These are phyloP conservation scores for Sporothrix dimorphospora DNA, from an alignment of 2,329 filamentous ascomycete genomes.

Conservation along the genomic window DNA sequence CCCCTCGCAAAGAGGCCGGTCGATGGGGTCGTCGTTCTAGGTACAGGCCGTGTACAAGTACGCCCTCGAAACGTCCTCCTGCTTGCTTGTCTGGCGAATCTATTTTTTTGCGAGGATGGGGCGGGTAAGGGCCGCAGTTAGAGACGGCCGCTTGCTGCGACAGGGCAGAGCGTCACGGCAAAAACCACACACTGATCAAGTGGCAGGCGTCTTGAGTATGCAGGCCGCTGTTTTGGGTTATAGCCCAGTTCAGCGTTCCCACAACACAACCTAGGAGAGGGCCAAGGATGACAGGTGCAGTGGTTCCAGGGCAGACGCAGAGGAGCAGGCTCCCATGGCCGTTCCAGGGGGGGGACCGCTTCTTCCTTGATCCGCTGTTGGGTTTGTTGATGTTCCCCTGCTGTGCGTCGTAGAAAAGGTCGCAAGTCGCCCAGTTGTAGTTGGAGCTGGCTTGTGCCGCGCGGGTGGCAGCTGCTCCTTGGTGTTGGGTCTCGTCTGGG, in stretches of 20 bases:
- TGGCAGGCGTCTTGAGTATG: slow-evolving; percentile 30
- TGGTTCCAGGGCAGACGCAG: slow-evolving; percentile 21
- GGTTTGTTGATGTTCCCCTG: slow-evolving; percentile 10
- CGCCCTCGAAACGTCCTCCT: slow-evolving; percentile 26
- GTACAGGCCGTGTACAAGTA: slow-evolving; percentile 29
- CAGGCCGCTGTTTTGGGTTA: slow-evolving; percentile 34
- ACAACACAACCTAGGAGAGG: slow-evolving; percentile 24
- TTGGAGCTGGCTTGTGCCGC: neutral
- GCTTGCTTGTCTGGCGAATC: neutral
- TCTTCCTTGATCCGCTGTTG: neutral
- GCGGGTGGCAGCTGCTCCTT: neutral
- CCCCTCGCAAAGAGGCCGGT: slow-evolving; percentile 16
- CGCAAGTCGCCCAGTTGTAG: neutral
- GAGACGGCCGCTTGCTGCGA: slow-evolving; percentile 8
- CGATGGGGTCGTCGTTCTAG: slow-evolving; percentile 8
- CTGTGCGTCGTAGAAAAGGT: neutral
- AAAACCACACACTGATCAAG: slow-evolving; percentile 23
- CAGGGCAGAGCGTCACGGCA: neutral
- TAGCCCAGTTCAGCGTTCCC: slow-evolving; percentile 30
- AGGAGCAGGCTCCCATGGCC: slow-evolving; percentile 30
- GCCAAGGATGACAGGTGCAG: slow-evolving; percentile 30
- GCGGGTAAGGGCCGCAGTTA: slow-evolving; percentile 29
- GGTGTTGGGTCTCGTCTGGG: neutral
- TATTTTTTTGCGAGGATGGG: slow-evolving; percentile 27
- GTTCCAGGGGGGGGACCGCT: slow-evolving; percentile 16